Base-by-base conservation (phyloP, 2,329 filamentous ascomycete genomes). In the Rutstroemia sp. region DNA sequence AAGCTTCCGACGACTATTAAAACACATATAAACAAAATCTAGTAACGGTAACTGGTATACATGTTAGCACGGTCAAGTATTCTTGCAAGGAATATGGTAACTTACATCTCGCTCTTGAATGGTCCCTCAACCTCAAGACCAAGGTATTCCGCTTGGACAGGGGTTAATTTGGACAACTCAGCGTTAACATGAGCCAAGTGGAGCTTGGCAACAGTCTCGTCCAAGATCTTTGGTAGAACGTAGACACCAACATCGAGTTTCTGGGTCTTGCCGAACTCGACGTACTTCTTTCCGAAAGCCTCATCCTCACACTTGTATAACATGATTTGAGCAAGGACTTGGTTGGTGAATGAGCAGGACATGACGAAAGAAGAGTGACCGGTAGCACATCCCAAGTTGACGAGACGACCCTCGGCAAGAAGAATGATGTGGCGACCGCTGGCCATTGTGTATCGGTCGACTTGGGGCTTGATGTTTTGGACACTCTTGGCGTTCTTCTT, bases 331-430 rank as follows among this genome's bases (percentile, higher is more conserved):
- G 94, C 94, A 74, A 99, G 89, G 70, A 97, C 94, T 84, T 99
- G 94, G 88, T 99, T 99, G 84, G 92, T 95, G 88, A 99, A 99
- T 64, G 92, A 97, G 88, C 94, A 99, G 69, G 92, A 96, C 94
- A 99, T 97, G 82, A 99, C 94, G 77, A 99, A 99, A 53, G 92
- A 97, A 67, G 92, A 96, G 88, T 99, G 94, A 67, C 94, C 94
- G 64, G 94, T 99, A 73, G 94, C 94, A 78, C 94, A 99, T 76
- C 94, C 94, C 69, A 99, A 83, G 87, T 99, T 99, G 80, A 99
- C 94, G 65, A 99, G 88, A 81, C 94, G 92, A 68, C 94, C 94
- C 82, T 97, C 94, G 63, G 94, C 94, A 64, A 99, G 86, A 70
- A 99, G 91, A 78, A 99, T 95, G 82, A 99, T 92, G 84, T 97